Conservation (phyloP, 208 protist species). For the Leishmania major region DNA sequence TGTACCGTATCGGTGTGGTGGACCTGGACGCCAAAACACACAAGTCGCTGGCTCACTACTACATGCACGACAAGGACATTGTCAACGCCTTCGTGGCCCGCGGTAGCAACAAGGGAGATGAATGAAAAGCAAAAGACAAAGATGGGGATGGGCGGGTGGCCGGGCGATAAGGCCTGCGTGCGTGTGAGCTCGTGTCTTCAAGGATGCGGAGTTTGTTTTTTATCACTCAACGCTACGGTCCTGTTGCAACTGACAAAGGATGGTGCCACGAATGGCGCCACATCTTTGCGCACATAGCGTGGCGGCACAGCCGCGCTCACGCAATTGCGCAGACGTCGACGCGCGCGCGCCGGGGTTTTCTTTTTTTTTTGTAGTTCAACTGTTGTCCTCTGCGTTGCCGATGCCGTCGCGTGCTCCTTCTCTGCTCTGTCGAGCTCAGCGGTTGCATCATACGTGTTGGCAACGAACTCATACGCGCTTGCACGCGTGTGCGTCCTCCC, state of each 20-base stretch:
- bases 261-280: not conserved
- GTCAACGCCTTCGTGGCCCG: slow-evolving; percentile 39
- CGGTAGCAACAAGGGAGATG: not conserved
- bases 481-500: not conserved
- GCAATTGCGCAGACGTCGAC: not conserved
- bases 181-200: not conserved
- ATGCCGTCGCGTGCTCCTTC: not conserved
- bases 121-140: not conserved
- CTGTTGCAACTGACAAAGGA: not conserved
- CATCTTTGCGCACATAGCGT: not conserved
- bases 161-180: not conserved
- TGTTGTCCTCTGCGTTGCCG: slow-evolving; percentile 1
- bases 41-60: slow-evolving; percentile 73
- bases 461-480: not conserved
- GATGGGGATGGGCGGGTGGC: not conserved
- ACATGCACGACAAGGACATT: slow-evolving; percentile 50
- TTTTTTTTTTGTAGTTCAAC: not conserved
- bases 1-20: slow-evolving; percentile 69
- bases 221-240: not conserved
- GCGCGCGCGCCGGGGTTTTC: not conserved
- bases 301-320: not conserved
- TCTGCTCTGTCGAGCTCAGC: not conserved
- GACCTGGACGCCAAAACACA: slow-evolving; percentile 73
- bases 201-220: not conserved
- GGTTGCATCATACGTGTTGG: not conserved